Evolutionary conservation across 2,329 filamentous ascomycete genomes (phyloP).

Genomic region (Simplicillium sp.): DNA sequence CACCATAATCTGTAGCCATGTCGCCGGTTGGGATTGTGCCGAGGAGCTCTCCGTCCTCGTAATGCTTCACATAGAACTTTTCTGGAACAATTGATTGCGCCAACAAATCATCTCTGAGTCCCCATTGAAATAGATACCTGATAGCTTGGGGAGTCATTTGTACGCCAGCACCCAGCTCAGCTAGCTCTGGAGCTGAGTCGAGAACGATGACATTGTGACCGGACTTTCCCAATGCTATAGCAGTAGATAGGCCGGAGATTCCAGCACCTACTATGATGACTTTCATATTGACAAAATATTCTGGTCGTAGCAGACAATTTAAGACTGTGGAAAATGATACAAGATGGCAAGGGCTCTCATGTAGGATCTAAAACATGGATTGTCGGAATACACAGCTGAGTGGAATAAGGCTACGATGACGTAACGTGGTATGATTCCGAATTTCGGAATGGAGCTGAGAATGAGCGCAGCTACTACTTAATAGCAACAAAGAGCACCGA

Average conservation of each 20-base stretch:
- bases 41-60: slow-evolving; percentile 14
- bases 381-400: too few species aligned
- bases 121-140: slow-evolving; percentile 19
- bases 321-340: too few species aligned
- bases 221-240: slow-evolving; percentile 27
- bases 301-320: too few species aligned
- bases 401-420: too few species aligned
- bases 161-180: slow-evolving; percentile 24
- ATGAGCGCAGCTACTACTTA: too few species aligned
- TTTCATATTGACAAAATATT: slow-evolving; percentile 4
- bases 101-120: slow-evolving; percentile 11
- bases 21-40: slow-evolving; percentile 8
- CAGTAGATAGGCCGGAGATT: slow-evolving; percentile 27
- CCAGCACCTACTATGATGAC: slow-evolving; percentile 35
- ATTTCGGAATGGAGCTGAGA: too few species aligned
- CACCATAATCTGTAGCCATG: slow-evolving; percentile 15
- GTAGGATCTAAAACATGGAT: too few species aligned
- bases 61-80: slow-evolving; percentile 14
- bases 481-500: too few species aligned
- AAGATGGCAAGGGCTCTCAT: too few species aligned
- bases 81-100: slow-evolving; percentile 11
- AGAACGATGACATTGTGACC: slow-evolving; percentile 38
- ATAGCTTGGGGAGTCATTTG: slow-evolving; percentile 20
- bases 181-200: slow-evolving; percentile 33
- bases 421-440: too few species aligned